A percentile compares a stretch with the other conserved stretches of the same genome.
These are phyloP conservation scores for Calophaca sinica DNA, from an alignment of 306 rosid species.

Conservation along the genomic window DNA sequence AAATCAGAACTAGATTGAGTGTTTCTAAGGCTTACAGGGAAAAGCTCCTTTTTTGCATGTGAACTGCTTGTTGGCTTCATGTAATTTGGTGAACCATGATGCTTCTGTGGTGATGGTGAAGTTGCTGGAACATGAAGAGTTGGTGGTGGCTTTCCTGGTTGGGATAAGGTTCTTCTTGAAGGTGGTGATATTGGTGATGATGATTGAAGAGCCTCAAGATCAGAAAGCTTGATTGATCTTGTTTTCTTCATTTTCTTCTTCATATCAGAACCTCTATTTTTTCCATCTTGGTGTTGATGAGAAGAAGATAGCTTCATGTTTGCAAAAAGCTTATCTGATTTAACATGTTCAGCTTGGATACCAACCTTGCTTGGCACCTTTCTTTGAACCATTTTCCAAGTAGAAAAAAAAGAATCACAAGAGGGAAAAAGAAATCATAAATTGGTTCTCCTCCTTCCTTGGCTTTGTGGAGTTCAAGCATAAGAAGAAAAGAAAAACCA, in stretches of 20 bases:
- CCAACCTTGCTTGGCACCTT: constrained; percentile 70
- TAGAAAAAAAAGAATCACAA: constrained; percentile 43
- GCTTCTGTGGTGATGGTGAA: constrained; percentile 49
- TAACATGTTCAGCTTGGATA: constrained; percentile 69
- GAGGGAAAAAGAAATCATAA: constrained; percentile 17
- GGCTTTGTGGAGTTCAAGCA: constrained; percentile 48
- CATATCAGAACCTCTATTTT: constrained; percentile 72
- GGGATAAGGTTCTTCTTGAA: too few species aligned
- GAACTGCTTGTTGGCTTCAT: constrained; percentile 97
- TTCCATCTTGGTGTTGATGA: constrained; percentile 67
- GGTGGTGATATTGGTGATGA: constrained; percentile 47
- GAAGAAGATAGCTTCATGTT: constrained; percentile 60
- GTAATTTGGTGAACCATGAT: constrained; percentile 77
- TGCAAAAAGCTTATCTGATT: constrained; percentile 57
- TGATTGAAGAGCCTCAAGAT: constrained; percentile 60
- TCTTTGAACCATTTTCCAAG: constrained; percentile 83
- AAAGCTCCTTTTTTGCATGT: constrained; percentile 79
- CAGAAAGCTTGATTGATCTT: constrained; percentile 67
- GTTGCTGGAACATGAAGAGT: constrained; percentile 33
- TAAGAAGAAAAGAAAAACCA: constrained; percentile 49
- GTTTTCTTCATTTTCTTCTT: constrained; percentile 88
- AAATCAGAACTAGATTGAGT: constrained; percentile 51
- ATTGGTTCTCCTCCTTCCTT: constrained; percentile 54
- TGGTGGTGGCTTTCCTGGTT: too few species aligned
- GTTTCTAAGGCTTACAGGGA: constrained; percentile 61